Evolutionary conservation across 805 yeast genomes (phyloP).

Genomic region (Lipomyces spencermartinsiae): DNA sequence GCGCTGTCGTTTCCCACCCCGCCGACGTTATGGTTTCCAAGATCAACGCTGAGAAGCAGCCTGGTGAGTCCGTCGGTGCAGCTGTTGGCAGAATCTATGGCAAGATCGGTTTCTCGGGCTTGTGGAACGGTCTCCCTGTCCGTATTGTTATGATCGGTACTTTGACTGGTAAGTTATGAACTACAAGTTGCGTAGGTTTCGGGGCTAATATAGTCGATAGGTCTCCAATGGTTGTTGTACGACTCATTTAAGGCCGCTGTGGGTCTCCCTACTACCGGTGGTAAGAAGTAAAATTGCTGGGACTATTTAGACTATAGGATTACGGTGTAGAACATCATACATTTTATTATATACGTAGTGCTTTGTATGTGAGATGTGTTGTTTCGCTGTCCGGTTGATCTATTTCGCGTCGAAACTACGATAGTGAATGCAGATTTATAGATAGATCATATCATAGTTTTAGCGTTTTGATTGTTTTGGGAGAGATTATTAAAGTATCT

Average conservation of each 20-base stretch:
- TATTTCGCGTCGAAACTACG: neutral
- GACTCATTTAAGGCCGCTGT: constrained; percentile 94
- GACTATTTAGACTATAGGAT: neutral
- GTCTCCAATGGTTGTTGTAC: constrained; percentile 95
- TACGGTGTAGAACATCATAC: neutral
- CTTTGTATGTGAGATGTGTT: neutral
- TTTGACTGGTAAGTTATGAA: constrained; percentile 60
- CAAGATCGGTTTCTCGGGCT: constrained; percentile 84
- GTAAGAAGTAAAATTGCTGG: constrained; percentile 39
- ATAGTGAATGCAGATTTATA: neutral
- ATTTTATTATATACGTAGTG: neutral
- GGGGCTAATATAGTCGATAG: neutral
- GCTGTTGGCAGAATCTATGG: constrained; percentile 78
- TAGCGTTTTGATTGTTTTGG: neutral
- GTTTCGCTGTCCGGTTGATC: neutral
- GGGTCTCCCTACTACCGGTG: constrained; percentile 95
- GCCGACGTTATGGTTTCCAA: constrained; percentile 99
- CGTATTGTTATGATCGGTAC: constrained; percentile 98
- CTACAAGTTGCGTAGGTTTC: neutral
- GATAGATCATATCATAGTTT: neutral
- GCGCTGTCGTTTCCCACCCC: constrained; percentile 96
- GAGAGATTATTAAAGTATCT: neutral
- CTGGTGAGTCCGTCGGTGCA: constrained; percentile 67
- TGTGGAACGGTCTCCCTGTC: constrained; percentile 94
- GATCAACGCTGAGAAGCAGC: constrained; percentile 73